Evolutionary conservation across 1,139 yeast species (phyloP).

Genomic region (Diutina siamensis): DNA sequence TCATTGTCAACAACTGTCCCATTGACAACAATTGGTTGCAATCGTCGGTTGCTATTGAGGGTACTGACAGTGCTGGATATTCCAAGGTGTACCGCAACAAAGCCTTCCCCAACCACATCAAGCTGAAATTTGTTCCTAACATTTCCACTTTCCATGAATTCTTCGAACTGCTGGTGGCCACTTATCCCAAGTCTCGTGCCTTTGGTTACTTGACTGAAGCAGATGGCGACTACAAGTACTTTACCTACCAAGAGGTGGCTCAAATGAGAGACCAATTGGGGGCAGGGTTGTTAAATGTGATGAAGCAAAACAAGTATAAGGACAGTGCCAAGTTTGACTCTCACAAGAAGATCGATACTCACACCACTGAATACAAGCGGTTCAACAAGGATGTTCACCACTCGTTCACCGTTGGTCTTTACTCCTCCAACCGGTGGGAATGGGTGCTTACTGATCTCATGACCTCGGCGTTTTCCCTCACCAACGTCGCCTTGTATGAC

Average conservation of each 20-base stretch:
- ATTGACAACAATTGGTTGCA: background rate
- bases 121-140: slow-evolving; percentile 11
- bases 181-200: slow-evolving; percentile 16
- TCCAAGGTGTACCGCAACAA: slow-evolving; percentile 45
- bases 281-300: slow-evolving; percentile 21
- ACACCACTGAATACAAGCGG: slow-evolving; percentile 13
- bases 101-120: slow-evolving; percentile 7
- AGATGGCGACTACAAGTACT: slow-evolving; percentile 13
- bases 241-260: slow-evolving; percentile 16
- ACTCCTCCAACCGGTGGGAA: slow-evolving; percentile 16
- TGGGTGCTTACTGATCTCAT: slow-evolving; percentile 17
- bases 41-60: slow-evolving; percentile 6
- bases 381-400: slow-evolving; percentile 9
- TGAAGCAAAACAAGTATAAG: slow-evolving; percentile 20
- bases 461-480: slow-evolving; percentile 13
- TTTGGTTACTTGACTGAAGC: slow-evolving; percentile 22
- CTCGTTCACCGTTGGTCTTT: slow-evolving; percentile 14
- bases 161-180: slow-evolving; percentile 15
- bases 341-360: slow-evolving; percentile 20
- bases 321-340: slow-evolving; percentile 12
- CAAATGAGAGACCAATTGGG: slow-evolving; percentile 21
- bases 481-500: slow-evolving; percentile 19
- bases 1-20: background rate
- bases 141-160: slow-evolving; percentile 19
- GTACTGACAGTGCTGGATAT: slow-evolving; percentile 26